A percentile compares a stretch with the other conserved stretches of the same genome.
phyloP scores from a whole-genome alignment of 805 yeast species.

The Candida adriatica region DNA sequence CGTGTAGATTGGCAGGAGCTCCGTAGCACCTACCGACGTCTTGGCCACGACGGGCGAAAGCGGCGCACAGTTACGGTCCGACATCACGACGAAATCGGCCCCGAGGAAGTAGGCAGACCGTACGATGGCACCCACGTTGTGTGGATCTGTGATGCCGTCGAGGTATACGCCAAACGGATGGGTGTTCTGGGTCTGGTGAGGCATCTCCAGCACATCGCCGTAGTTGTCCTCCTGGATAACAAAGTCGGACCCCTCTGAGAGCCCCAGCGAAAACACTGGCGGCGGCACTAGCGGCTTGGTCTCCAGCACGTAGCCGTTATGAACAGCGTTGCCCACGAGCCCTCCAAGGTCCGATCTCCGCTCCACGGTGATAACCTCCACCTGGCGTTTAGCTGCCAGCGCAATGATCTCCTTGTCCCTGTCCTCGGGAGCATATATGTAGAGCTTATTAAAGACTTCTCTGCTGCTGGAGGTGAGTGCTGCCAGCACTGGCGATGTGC shows the following conservation, averaged over 20 bases:
- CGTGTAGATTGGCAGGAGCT: slow-evolving; percentile 55
- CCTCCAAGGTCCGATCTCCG: slow-evolving; percentile 46
- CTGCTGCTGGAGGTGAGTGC: slow-evolving; percentile 57
- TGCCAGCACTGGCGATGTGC: slow-evolving; percentile 68
- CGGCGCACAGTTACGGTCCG: slow-evolving; percentile 65
- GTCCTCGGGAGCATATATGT: slow-evolving; percentile 33
- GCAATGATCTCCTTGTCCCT: slow-evolving; percentile 35
- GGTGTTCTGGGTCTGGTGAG: slow-evolving; percentile 18
- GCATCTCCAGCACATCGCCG: slow-evolving; percentile 20
- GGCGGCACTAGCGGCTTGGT: slow-evolving; percentile 44
- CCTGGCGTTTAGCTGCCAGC: slow-evolving; percentile 34
- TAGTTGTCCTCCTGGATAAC: slow-evolving; percentile 21
- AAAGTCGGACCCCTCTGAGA: slow-evolving; percentile 12
- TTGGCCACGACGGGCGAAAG: slow-evolving; percentile 74
- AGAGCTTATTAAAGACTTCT: slow-evolving; percentile 42
- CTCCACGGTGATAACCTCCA: slow-evolving; percentile 12
- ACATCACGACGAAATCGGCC: slow-evolving; percentile 67
- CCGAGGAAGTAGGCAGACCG: slow-evolving; percentile 80
- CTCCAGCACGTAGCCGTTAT: slow-evolving; percentile 73
- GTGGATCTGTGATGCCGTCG: slow-evolving; percentile 82
- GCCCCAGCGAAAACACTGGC: slow-evolving; percentile 22
- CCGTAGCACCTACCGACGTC: slow-evolving; percentile 81
- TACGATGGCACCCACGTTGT: slow-evolving; percentile 77
- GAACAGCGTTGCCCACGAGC: slow-evolving; percentile 62
- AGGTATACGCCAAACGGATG: slow-evolving; percentile 67